Evolutionary conservation across 371 early-diverging fungal species (phyloP), one percentile per base, ranked within the genome.

Genomic region (Mortierella sp.): DNA sequence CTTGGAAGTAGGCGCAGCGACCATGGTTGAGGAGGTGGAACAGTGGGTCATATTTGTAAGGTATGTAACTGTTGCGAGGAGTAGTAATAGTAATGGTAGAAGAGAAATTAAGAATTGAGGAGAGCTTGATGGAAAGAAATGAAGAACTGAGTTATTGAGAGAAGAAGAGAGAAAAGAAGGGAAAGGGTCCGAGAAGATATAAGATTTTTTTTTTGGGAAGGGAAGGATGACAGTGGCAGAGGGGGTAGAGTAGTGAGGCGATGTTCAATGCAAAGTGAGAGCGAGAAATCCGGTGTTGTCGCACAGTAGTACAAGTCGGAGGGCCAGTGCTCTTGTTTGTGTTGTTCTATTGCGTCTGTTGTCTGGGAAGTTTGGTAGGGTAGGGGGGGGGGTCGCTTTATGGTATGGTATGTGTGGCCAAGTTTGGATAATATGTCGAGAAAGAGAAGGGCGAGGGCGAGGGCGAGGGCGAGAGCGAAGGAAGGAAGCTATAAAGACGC

Each of bases 241-340:
- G 12, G 9, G 37, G 16, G 16, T 1, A 4, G 30, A 1, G 4
- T 4, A 39, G 28, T 26, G 49, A 39, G 20, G 24, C 20, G 22
- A 52, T 66, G 57, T 37, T 14, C n/a, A 64, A 64, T 32, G 26
- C 18, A 28, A 35, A 47, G n/a, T n/a, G 40, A 64, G 49, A 58
- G 49, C 20, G 11, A 54, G 37, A 61, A 35, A 49, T 62, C 63
- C 58, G 72, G 72, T 77, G 77, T 77, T 43, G 77, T 77, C 11
- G 70, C 24, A 70, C 68, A 68, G 59, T 55, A 14, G 60, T 62
- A 43, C 69, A 70, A 70, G 49, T 62, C 26, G 45, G 54, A 59
- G 9, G 57, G 47, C 55, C n/a, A 65, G 26, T 45, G 51, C 51
- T 68, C 51, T 47, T 47, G 37, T 39, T 66, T 37, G 26, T 32